Conservation (phyloP, 2,329 filamentous ascomycete species). For the Colletotrichum sp. region DNA sequence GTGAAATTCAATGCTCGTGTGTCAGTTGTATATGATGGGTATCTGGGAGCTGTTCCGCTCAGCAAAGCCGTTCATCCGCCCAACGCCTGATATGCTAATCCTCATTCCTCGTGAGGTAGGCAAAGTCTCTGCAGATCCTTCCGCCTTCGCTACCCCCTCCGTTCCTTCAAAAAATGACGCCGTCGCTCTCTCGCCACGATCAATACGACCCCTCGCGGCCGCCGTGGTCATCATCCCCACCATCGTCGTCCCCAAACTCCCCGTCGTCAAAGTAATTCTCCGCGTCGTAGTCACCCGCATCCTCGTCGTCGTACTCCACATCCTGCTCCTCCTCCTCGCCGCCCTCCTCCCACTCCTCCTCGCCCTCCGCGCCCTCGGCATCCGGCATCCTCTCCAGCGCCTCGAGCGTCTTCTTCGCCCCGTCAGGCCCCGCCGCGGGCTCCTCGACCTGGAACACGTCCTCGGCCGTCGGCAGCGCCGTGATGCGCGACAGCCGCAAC, state of each 20-base stretch:
- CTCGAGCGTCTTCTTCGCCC: slow-evolving; percentile 44
- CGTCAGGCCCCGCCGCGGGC: slow-evolving; percentile 32
- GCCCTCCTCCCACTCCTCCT: slow-evolving; percentile 52
- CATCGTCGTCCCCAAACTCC: slow-evolving; percentile 58
- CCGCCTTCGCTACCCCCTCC: background rate
- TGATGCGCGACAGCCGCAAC: slow-evolving; percentile 52
- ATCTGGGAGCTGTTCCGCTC: slow-evolving; percentile 18
- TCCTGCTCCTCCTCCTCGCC: slow-evolving; percentile 52
- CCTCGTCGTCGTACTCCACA: slow-evolving; percentile 61
- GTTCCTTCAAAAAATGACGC: background rate
- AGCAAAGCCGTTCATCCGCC: slow-evolving; percentile 17
- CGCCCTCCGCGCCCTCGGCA: slow-evolving; percentile 54
- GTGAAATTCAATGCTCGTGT: background rate
- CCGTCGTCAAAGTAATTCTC: slow-evolving; percentile 66
- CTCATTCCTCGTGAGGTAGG: background rate
- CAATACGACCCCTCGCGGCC: slow-evolving; percentile 22
- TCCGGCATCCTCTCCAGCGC: slow-evolving; percentile 52
- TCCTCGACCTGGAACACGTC: slow-evolving; percentile 51
- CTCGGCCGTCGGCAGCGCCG: slow-evolving; percentile 53
- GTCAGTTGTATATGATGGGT: slow-evolving; percentile 6
- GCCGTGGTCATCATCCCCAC: slow-evolving; percentile 56
- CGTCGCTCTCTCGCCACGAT: background rate
- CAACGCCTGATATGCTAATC: slow-evolving; percentile 14
- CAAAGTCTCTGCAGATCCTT: background rate
- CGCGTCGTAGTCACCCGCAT: slow-evolving; percentile 66